Evolutionary conservation across 164 flowering plant species (phyloP).

Genomic region (Warburgia ugandensis): DNA sequence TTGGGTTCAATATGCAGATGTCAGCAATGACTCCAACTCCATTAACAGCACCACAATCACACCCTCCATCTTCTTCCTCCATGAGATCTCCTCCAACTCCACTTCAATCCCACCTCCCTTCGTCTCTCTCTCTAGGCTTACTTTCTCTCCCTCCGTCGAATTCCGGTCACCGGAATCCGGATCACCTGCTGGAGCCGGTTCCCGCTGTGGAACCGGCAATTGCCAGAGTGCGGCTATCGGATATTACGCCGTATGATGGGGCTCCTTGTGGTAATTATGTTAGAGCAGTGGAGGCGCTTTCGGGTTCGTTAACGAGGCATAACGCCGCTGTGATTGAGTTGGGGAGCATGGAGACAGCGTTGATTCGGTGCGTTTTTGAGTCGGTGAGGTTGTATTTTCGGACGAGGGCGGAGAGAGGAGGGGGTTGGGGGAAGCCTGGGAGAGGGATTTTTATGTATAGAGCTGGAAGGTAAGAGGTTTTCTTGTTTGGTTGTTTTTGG

Average conservation of each 20-base stretch:
- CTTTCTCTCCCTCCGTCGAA: constrained; percentile 17
- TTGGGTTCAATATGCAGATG: constrained; percentile 19
- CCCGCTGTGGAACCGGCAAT: constrained; percentile 19
- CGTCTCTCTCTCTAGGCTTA: constrained; percentile 23
- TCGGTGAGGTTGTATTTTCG: constrained; percentile 55
- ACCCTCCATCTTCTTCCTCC: constrained; percentile 19
- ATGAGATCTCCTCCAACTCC: constrained; percentile 15
- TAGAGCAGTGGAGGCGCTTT: constrained; percentile 69
- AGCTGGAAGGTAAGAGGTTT: constrained; percentile 67
- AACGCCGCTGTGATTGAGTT: constrained; percentile 81
- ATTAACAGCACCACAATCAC: constrained; percentile 11
- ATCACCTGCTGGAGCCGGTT: constrained; percentile 28
- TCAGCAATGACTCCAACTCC: constrained; percentile 25
- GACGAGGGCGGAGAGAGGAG: constrained; percentile 31
- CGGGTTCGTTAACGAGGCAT: constrained; percentile 63
- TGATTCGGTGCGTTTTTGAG: constrained; percentile 79
- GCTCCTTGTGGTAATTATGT: constrained; percentile 41
- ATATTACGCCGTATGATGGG: constrained; percentile 73
- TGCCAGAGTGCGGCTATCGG: constrained; percentile 56
- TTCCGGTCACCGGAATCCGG: constrained; percentile 17
- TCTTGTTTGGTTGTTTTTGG: neutral
- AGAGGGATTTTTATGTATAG: constrained; percentile 68
- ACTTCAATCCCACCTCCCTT: too few relatives aligned
- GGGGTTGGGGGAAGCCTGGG: constrained; percentile 33
- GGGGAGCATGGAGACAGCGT: constrained; percentile 53